A percentile compares a stretch with the other conserved stretches of the same genome.
phyloP scores from a whole-genome alignment of 2,329 filamentous ascomycete genomes.

The Epichloe baconii region DNA sequence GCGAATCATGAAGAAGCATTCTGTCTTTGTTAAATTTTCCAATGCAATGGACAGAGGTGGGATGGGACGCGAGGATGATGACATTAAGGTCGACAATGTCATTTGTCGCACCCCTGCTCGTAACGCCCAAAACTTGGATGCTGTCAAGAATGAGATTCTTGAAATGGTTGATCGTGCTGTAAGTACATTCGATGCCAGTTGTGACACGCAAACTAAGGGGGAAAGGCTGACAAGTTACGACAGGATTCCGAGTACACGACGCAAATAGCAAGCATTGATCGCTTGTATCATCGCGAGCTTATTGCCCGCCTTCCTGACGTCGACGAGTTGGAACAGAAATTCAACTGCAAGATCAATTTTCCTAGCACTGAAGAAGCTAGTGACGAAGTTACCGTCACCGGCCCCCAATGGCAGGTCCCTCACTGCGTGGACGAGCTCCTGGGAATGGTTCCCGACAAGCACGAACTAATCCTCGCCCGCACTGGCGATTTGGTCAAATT shows the following conservation, averaged over 20 bases:
- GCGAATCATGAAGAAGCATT: constrained; percentile 99
- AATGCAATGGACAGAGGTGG: constrained; percentile 93
- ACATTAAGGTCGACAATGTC: constrained; percentile 97
- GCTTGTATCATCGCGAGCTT: constrained; percentile 88
- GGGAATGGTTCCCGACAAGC: constrained; percentile 94
- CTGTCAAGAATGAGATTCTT: constrained; percentile 97
- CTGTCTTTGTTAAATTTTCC: constrained; percentile 98
- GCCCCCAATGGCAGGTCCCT: constrained; percentile 95
- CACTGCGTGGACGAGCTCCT: constrained; percentile 93
- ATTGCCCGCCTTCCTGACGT: constrained; percentile 80
- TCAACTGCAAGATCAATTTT: constrained; percentile 99
- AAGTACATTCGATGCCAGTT: constrained; percentile 22
- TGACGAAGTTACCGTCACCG: constrained; percentile 89
- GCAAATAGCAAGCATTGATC: constrained; percentile 85
- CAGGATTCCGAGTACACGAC: constrained; percentile 93
- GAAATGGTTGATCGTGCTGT: constrained; percentile 97
- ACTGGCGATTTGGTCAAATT: constrained; percentile 66
- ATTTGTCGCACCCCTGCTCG: constrained; percentile 95
- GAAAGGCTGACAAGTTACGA: background rate
- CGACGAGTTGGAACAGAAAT: constrained; percentile 94
- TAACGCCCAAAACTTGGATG: constrained; percentile 90
- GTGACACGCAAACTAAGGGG: background rate
- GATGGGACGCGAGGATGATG: constrained; percentile 89
- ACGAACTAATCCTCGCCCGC: constrained; percentile 76
- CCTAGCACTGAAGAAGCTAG: constrained; percentile 95